Conservation (phyloP, 2,329 filamentous ascomycete genomes). For the Fusarium albosuccineum region DNA sequence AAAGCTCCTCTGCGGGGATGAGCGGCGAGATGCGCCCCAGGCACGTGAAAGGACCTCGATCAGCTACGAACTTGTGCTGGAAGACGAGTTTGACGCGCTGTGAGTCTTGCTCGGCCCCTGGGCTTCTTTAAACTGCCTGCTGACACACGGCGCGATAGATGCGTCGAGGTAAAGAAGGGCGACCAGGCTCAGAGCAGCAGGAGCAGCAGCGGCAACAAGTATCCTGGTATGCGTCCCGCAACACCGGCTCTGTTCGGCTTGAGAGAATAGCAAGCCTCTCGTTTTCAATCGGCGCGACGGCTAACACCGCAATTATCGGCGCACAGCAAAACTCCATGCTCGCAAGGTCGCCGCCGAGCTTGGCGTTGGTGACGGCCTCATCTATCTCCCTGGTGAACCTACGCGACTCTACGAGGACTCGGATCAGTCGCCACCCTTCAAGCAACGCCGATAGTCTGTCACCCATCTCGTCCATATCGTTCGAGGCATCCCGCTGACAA, state of each 20-base stretch:
- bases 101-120: constrained; percentile 49
- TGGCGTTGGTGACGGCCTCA: constrained; percentile 62
- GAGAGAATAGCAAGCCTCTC: too few species aligned
- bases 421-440: constrained; percentile 67
- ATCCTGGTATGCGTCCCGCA: constrained; percentile 51
- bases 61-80: constrained; percentile 55
- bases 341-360: constrained; percentile 67
- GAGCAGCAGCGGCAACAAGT: constrained; percentile 48
- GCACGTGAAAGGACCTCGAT: constrained; percentile 37
- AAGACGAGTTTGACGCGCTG: constrained; percentile 69
- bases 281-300: neutral
- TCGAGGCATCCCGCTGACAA: neutral
- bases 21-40: constrained; percentile 26
- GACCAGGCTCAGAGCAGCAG: constrained; percentile 30
- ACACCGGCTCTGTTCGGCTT: neutral
- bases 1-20: constrained; percentile 36
- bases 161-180: constrained; percentile 55
- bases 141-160: constrained; percentile 36
- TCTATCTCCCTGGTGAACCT: constrained; percentile 68
- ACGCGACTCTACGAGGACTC: constrained; percentile 69
- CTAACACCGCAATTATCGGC: neutral
- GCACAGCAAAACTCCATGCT: constrained; percentile 68
- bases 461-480: neutral
- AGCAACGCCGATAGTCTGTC: constrained; percentile 70
- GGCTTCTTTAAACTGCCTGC: neutral